Conservation (phyloP, 225 moss, liverwort and hornwort species). For the Climacium dendroides region DNA sequence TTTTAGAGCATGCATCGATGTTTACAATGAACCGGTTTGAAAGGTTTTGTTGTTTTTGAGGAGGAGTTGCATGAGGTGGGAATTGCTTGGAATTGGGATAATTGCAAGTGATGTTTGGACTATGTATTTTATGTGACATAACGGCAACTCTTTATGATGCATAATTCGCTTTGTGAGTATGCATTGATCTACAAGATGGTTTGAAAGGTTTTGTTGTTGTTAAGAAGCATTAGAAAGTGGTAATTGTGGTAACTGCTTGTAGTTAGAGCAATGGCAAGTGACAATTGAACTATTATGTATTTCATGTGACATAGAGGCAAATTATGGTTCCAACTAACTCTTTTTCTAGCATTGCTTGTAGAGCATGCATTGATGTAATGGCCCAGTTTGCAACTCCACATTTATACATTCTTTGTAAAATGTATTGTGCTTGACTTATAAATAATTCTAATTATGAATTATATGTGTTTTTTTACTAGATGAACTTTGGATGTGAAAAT, state of each 20-base stretch:
- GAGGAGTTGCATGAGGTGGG: neutral
- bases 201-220: neutral
- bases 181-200: neutral
- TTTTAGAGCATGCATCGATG: neutral
- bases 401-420: too few relatives aligned
- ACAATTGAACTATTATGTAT: neutral
- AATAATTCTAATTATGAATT: neutral
- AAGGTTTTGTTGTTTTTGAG: neutral
- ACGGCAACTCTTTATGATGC: fast-evolving
- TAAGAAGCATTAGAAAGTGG: neutral
- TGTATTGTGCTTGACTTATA: neutral
- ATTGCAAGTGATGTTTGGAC: neutral
- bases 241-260: neutral
- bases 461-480: neutral
- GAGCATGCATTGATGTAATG: neutral
- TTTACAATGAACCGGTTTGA: fast-evolving
- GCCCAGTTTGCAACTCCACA: too few relatives aligned
- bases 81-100: neutral
- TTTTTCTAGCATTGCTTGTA: neutral
- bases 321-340: fast-evolving
- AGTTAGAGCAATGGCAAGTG: neutral
- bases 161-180: fast-evolving
- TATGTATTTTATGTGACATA: fast-evolving
- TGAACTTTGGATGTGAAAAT: neutral
- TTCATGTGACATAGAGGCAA: fast-evolving